A percentile compares a stretch with the other conserved stretches of the same genome.
Evolutionary conservation across 352 stramenopile species (phyloP).

Genomic region (Phytophthora uliginosa): DNA sequence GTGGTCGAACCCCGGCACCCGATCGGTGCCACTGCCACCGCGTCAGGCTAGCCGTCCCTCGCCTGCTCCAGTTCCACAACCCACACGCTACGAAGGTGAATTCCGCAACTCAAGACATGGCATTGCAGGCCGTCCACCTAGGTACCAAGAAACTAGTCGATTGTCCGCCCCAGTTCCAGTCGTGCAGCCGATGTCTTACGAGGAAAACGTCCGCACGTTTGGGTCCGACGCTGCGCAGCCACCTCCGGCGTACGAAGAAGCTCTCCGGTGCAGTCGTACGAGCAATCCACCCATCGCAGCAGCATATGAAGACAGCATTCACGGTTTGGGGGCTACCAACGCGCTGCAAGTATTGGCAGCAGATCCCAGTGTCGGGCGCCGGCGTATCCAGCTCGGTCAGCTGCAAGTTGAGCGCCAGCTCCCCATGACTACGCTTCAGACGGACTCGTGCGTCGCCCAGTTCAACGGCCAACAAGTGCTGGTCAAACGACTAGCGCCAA

Average conservation of each 20-base stretch:
- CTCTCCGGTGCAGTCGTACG: slow-evolving; percentile 3
- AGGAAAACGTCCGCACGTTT: slow-evolving; percentile 3
- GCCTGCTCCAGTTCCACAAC: not conserved
- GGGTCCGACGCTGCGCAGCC: slow-evolving; percentile 1
- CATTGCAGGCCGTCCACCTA: not conserved
- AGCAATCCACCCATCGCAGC: not conserved
- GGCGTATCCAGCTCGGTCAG: slow-evolving; percentile 19
- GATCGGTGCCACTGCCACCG: not conserved
- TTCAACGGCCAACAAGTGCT: slow-evolving; percentile 24
- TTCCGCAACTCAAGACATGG: not conserved
- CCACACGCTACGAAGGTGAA: slow-evolving; percentile 1
- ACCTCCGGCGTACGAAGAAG: slow-evolving; percentile 26
- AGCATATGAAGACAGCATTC: slow-evolving; percentile 12
- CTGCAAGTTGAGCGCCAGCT: slow-evolving; percentile 30
- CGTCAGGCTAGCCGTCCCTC: not conserved
- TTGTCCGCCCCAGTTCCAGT: slow-evolving; percentile 1
- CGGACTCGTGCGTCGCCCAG: slow-evolving; percentile 22
- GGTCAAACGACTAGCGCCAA: slow-evolving; percentile 18
- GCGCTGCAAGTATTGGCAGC: slow-evolving; percentile 20
- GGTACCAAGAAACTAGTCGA: slow-evolving; percentile 5
- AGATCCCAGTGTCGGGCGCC: slow-evolving; percentile 15
- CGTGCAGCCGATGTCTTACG: not conserved
- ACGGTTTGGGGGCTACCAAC: slow-evolving; percentile 16
- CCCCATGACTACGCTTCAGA: slow-evolving; percentile 34
- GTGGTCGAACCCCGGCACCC: slow-evolving; percentile 6